Percentiles rank a stretch among this genome's conserved stretches.
Evolutionary conservation across 2,329 filamentous ascomycete species (phyloP).

Genomic region (Uncinocarpus reesii): DNA sequence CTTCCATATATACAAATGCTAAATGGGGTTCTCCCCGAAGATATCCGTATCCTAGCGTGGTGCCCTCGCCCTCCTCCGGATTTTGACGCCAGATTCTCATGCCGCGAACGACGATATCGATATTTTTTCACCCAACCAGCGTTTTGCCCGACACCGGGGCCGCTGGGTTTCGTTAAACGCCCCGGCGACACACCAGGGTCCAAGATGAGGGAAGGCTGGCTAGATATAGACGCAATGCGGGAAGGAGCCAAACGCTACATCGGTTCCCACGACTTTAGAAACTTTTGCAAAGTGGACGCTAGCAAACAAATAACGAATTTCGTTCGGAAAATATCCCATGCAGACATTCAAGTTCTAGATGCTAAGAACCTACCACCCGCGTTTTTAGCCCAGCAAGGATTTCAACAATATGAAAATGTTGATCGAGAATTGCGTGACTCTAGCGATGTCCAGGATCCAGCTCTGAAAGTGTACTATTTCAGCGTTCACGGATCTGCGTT

Average conservation of each 20-base stretch:
- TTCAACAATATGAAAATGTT: conserved; percentile 26
- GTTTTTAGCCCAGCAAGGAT: conserved; percentile 44
- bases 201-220: conserved; percentile 56
- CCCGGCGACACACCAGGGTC: conserved; percentile 19
- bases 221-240: conserved; percentile 81
- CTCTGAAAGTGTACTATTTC: conserved; percentile 67
- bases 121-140: conserved; percentile 98
- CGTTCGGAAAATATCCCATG: conserved; percentile 64
- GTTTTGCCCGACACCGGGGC: conserved; percentile 57
- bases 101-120: conserved; percentile 78
- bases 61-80: conserved; percentile 66
- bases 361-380: conserved; percentile 44
- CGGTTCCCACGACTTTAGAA: conserved; percentile 86
- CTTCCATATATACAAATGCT: conserved; percentile 72
- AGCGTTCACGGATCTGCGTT: conserved; percentile 84
- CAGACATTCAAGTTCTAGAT: conserved; percentile 63
- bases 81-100: conserved; percentile 89
- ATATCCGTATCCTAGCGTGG: conserved; percentile 89
- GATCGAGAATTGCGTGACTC: conserved; percentile 13
- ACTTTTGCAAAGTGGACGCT: conserved; percentile 89
- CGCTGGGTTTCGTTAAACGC: conserved; percentile 39
- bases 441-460: neutral
- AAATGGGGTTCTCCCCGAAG: conserved; percentile 76
- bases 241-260: conserved; percentile 68
- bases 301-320: conserved; percentile 85